These are phyloP conservation scores for Hamamelis virginiana DNA, from an alignment of 164 flowering plant genomes.

Conservation along the genomic window DNA sequence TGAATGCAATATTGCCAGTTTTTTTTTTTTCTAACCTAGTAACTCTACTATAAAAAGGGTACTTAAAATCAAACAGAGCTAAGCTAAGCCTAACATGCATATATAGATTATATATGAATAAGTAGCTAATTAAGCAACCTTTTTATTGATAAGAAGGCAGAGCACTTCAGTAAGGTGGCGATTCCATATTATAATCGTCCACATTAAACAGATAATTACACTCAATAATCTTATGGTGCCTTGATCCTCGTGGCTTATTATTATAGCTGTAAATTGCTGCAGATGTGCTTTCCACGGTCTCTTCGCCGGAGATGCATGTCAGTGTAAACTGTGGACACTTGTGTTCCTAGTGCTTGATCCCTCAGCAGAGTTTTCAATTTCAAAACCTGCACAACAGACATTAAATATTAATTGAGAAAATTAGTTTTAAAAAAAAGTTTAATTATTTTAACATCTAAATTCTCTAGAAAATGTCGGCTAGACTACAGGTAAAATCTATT, in stretches of 20 bases:
- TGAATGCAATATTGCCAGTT: neutral
- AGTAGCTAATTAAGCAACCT: neutral
- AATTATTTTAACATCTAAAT: too few species aligned
- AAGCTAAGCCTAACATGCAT: neutral
- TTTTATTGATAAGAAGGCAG: conserved; percentile 17
- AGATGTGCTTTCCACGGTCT: conserved; percentile 60
- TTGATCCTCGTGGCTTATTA: conserved; percentile 13
- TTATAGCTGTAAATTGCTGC: conserved; percentile 16
- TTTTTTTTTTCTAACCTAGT: neutral
- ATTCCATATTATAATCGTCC: conserved; percentile 39
- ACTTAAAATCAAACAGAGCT: neutral
- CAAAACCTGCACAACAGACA: conserved; percentile 30
- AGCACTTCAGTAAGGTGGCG: conserved; percentile 29
- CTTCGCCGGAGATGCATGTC: conserved; percentile 53
- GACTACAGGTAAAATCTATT: too few species aligned
- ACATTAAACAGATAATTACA: conserved; percentile 31
- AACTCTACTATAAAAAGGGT: neutral
- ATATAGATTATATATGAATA: neutral
- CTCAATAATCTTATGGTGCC: conserved; percentile 24
- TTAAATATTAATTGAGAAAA: too few species aligned
- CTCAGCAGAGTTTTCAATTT: conserved; percentile 43
- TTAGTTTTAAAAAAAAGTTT: too few species aligned
- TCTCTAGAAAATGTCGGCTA: too few species aligned
- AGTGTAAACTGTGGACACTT: conserved; percentile 39
- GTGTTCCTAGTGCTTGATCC: conserved; percentile 36